Evolutionary conservation across 2,329 filamentous ascomycete genomes (phyloP).

Genomic region (Trichophyton schoenleinii): DNA sequence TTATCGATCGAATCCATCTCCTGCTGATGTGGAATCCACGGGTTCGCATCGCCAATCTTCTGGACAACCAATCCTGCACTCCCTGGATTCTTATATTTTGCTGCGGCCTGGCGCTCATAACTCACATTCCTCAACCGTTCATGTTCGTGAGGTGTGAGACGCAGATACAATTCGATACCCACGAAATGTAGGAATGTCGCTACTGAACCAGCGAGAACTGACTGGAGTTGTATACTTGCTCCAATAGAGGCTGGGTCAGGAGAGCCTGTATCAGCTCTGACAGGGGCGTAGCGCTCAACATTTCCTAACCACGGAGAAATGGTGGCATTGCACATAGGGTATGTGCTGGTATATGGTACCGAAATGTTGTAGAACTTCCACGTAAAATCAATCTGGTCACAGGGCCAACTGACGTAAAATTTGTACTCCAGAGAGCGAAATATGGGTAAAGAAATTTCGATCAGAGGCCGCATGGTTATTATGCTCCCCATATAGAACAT

Average conservation of each 20-base stretch:
- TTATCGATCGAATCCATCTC: background rate
- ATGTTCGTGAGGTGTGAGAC: slow-evolving; percentile 41
- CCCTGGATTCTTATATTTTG: slow-evolving; percentile 40
- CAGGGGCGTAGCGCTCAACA: background rate
- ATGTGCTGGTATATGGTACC: background rate
- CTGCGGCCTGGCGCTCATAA: slow-evolving; percentile 44
- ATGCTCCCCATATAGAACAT: slow-evolving; percentile 32
- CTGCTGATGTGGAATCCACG: background rate
- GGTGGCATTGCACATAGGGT: background rate
- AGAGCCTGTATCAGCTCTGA: background rate
- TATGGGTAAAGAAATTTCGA: background rate
- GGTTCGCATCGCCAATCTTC: background rate
- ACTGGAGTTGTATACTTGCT: background rate
- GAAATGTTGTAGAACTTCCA: background rate
- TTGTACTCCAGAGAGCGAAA: background rate
- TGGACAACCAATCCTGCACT: slow-evolving; percentile 33
- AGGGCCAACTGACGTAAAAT: background rate
- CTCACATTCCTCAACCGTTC: slow-evolving; percentile 44
- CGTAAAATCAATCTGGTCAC: background rate
- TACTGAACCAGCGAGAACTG: slow-evolving; percentile 17
- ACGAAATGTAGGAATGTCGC: slow-evolving; percentile 40
- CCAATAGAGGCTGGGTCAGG: background rate
- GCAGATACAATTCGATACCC: slow-evolving; percentile 39
- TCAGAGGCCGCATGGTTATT: background rate
- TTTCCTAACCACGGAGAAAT: background rate